A percentile compares a stretch with the other conserved stretches of the same genome.
Conservation (phyloP, 1,284 basidiomycete species). For the Cryptococcus sp. region DNA sequence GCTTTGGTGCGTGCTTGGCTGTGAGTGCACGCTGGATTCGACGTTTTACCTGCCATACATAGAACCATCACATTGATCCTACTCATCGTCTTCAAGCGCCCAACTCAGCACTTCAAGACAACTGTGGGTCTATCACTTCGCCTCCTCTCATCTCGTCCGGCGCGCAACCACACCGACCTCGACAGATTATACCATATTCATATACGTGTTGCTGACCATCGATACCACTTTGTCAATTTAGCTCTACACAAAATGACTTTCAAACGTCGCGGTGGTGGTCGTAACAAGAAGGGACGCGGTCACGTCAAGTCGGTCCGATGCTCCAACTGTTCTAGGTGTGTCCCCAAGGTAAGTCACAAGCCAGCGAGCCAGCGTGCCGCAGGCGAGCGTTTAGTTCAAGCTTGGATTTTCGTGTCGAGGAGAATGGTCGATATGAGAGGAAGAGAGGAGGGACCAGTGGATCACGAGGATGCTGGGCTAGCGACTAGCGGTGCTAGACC, state of each 20-base stretch:
- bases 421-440: not conserved
- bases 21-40: too few relatives aligned
- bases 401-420: not conserved
- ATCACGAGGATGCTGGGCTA: not conserved
- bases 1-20: too few relatives aligned
- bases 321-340: conserved; percentile 88
- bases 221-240: not conserved
- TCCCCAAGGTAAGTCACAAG: conserved; percentile 64
- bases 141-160: too few relatives aligned
- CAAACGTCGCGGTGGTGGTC: conserved; percentile 98
- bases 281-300: conserved; percentile 98
- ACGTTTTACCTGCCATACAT: too few relatives aligned
- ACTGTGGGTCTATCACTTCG: too few relatives aligned
- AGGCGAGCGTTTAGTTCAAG: not conserved
- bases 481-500: too few relatives aligned
- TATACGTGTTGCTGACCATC: too few relatives aligned
- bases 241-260: conserved; percentile 67
- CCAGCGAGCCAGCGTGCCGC: not conserved
- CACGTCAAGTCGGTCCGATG: conserved; percentile 93
- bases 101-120: too few relatives aligned
- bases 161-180: too few relatives aligned
- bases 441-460: not conserved
- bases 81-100: too few relatives aligned
- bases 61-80: too few relatives aligned
- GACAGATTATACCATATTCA: too few relatives aligned